These are phyloP conservation scores for Penicillium corylophilum DNA, from an alignment of 2,329 filamentous ascomycete genomes.

Conservation along the genomic window DNA sequence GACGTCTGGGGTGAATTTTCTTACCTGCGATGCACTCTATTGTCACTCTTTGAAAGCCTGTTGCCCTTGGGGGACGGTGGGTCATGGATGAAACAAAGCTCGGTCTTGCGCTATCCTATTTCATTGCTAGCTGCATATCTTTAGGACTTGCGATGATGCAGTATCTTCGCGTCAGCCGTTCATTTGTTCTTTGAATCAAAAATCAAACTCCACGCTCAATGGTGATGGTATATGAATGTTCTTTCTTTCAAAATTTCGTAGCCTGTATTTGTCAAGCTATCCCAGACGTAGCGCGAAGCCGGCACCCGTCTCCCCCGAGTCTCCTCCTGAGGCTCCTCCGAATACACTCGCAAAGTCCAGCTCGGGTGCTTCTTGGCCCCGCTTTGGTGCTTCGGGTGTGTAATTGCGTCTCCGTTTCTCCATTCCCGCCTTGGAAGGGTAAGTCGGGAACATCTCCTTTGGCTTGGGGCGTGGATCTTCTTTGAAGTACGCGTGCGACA, in stretches of 20 bases:
- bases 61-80: neutral
- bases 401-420: conserved; percentile 72
- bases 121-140: conserved; percentile 9
- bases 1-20: neutral
- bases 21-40: neutral
- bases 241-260: neutral
- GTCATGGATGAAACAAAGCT: neutral
- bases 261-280: conserved; percentile 17
- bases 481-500: conserved; percentile 78
- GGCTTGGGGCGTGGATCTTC: conserved; percentile 90
- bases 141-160: neutral
- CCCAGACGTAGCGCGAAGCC: conserved; percentile 59
- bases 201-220: neutral
- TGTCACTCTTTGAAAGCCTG: neutral
- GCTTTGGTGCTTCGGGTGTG: conserved; percentile 78
- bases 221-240: neutral
- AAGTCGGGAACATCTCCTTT: conserved; percentile 92
- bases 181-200: neutral
- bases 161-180: conserved; percentile 1
- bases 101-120: conserved; percentile 1
- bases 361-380: conserved; percentile 67
- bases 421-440: conserved; percentile 90
- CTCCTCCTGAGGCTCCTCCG: conserved; percentile 63
- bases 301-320: conserved; percentile 62
- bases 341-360: conserved; percentile 72